Evolutionary conservation across 1,284 basidiomycete species (phyloP), one percentile per base, ranked within the genome.

Genomic region (Farysia itapuensis): DNA sequence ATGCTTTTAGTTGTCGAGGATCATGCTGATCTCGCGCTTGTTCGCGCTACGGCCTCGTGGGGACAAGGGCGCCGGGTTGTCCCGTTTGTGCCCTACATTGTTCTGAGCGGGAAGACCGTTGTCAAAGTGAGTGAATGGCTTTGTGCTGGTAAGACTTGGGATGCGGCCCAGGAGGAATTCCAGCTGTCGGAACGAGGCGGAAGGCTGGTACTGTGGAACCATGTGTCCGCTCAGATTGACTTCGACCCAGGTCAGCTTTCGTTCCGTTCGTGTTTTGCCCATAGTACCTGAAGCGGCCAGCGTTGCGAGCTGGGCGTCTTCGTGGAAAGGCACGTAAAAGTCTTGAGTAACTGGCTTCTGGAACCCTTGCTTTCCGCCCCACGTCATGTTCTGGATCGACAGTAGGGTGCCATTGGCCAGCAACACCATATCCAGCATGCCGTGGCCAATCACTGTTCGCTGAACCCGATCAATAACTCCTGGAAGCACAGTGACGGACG

Each of bases 311-410:
- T 53, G 26, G 44, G 59, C 54, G 15, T 28, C n/a, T n/a, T 28
- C n/a, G 26, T 28, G 11, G 31, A 28, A 15, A 4, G 50, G 47
- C 1, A 56, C 52, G 39, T 51, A 56, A n/a, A 61, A 56, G n/a
- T 50, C 43, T 4, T 49, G 42, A 11, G 36, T 59, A n/a, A 64
- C 58, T 11, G 43, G 46, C 2, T 37, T 36, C 29, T 67, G 61
- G 60, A 77, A 74, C 20, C 74, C 74, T 52, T 68, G 71, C 20
- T 41, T 21, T 5, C 64, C 61, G 7, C 57, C 49, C 71, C 71
- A 77, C 14, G 74, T 74, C 64, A 69, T 66, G 53, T 75, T 75
- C 32, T 74, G 72, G 35, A 74, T 69, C 9, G 46, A 48, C 5
- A 74, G 63, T 1, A 58, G 35, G 0, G 52, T 54, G 9, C 72